Base-by-base conservation (phyloP, 495 filamentous ascomycete species). In the Copromyces sp. region DNA sequence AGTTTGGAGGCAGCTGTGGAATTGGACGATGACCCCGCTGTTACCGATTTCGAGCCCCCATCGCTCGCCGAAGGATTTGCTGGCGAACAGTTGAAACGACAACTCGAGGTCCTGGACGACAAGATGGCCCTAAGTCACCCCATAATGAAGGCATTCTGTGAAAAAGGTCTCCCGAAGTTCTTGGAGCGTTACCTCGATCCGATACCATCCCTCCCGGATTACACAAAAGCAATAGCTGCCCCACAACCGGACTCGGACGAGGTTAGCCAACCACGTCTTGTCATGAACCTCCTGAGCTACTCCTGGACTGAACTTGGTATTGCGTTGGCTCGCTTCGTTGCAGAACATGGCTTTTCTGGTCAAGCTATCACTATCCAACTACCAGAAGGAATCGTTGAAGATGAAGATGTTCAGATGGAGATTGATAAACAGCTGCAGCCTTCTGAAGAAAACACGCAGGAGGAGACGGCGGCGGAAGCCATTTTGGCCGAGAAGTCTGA, bases 1-100 rank as follows among this genome's bases (percentile, higher is more conserved):
- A 95, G 96, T 75, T 83, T 98, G 20, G 95, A 99, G 79, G 92
- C 94, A 71, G 93, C 95, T 9, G 85, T 98, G 42, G 94, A 97
- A 75, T 87, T 92, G 71, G 93, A 96, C 76, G 93, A 97, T 39
- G 89, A 89, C 68, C 86, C 90, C 4, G 84, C 90, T 3, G 89
- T 92, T 61, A 85, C 88, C 9, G 89, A 91, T 59, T 86, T 92
- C 12, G 90, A 94, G 65, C 90, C 93, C 7, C 86, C 93, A 3
- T 93, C 93, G 2, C 81, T 98, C 37, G 94, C 97, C 71, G 94
- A 97, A 77, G 89, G 87, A 4, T 91, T 96, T 73, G 94, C 95
- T 1, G 89, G 89, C 40, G 90, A 95, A 74, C 89, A 95, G 73
- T 83, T 99, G 65, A 89, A 89, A 70, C 84, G 87, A 35, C 85